Evolutionary conservation across 23 red algal genomes (phyloP).

Genomic region (Chondrus crispus): DNA sequence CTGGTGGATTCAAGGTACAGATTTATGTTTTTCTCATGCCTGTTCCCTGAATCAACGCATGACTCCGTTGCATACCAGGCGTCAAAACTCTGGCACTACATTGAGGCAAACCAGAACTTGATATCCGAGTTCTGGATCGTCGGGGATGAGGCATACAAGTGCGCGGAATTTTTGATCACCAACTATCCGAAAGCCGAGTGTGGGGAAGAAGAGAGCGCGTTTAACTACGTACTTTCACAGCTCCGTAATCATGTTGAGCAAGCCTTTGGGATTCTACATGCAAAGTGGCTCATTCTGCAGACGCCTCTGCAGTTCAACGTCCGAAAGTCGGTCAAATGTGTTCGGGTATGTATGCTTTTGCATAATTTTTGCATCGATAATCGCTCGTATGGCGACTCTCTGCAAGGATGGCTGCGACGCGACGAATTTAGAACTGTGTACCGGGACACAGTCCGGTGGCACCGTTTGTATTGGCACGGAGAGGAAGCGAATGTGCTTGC

Average conservation of each 20-base stretch:
- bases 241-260: neutral
- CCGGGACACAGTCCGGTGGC: neutral
- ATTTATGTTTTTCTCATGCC: neutral
- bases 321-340: neutral
- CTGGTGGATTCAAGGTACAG: neutral
- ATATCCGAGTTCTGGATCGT: conserved; percentile 24
- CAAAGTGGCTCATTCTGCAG: conserved; percentile 7
- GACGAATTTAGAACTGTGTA: neutral
- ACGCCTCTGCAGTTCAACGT: neutral
- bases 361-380: conserved; percentile 10
- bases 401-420: neutral
- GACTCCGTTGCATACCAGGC: neutral
- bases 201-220: neutral
- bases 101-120: neutral
- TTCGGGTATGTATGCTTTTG: neutral
- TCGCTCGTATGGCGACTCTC: neutral
- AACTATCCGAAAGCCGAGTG: neutral
- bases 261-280: neutral
- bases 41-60: neutral
- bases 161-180: conserved; percentile 19
- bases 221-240: neutral
- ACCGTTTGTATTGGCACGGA: neutral
- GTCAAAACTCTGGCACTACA: neutral
- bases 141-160: neutral
- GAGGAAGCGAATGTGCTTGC: neutral